Evolutionary conservation across 2,329 filamentous ascomycete genomes (phyloP).

Genomic region (Fusarium dimerum): DNA sequence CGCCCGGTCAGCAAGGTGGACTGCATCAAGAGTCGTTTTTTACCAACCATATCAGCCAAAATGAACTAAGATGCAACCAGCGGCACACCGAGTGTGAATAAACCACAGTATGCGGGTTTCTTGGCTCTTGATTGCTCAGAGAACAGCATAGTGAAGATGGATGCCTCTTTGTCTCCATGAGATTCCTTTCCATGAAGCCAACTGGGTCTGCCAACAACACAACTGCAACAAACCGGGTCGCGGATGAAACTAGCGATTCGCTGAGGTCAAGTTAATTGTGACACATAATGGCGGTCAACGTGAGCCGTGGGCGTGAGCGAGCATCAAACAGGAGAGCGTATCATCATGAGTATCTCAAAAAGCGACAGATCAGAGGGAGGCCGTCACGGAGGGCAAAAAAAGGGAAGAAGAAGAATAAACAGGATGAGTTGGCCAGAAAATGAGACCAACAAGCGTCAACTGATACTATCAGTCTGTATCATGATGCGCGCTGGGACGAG

Average conservation of each 20-base stretch:
- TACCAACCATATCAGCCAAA: conserved; percentile 24
- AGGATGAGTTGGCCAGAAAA: no score
- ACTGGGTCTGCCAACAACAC: conserved; percentile 10
- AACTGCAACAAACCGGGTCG: conserved; percentile 9
- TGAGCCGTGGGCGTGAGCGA: background rate
- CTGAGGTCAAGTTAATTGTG: conserved; percentile 1
- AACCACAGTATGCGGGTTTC: conserved; percentile 12
- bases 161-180: conserved; percentile 14
- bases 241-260: conserved; percentile 24
- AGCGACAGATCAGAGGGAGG: conserved; percentile 2
- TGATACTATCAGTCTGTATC: no score
- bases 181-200: conserved; percentile 6
- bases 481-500: no score
- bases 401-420: background rate
- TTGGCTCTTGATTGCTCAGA: conserved; percentile 24
- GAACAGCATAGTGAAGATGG: conserved; percentile 14
- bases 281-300: conserved; percentile 17
- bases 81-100: conserved; percentile 29
- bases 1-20: conserved; percentile 18
- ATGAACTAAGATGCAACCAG: conserved; percentile 26
- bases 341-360: background rate
- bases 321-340: background rate
- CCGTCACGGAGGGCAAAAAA: conserved; percentile 10
- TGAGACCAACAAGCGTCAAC: no score
- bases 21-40: conserved; percentile 24